These are phyloP conservation scores for Eremothecium coryli DNA, from an alignment of 1,139 yeast species.

Conservation along the genomic window DNA sequence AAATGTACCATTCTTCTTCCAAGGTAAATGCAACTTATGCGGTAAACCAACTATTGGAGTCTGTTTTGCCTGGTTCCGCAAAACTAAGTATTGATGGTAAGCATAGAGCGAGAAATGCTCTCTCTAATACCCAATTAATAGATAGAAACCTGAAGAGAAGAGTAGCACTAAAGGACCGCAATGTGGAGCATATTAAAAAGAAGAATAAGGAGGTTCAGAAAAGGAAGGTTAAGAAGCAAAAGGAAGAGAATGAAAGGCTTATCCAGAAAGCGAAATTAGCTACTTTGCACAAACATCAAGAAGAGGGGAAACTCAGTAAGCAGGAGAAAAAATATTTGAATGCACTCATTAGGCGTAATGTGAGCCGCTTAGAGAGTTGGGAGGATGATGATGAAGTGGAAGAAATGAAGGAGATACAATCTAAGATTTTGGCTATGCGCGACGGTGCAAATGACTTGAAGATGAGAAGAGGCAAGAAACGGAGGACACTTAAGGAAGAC, in stretches of 20 bases:
- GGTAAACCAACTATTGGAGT: conserved; percentile 21
- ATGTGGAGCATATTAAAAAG: conserved; percentile 32
- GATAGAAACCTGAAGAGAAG: conserved; percentile 31
- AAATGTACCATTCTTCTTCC: conserved; percentile 2
- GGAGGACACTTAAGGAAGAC: conserved; percentile 22
- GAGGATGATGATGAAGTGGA: conserved; percentile 37
- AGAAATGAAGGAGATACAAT: conserved; percentile 39
- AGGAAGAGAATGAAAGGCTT: conserved; percentile 33
- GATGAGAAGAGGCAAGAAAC: conserved; percentile 20
- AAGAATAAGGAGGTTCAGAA: conserved; percentile 36
- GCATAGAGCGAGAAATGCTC: conserved; percentile 12
- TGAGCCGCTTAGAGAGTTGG: conserved; percentile 39
- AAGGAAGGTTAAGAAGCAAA: conserved; percentile 33
- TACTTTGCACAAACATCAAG: conserved; percentile 39
- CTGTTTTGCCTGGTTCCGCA: conserved; percentile 24
- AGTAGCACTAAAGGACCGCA: conserved; percentile 31
- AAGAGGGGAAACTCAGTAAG: conserved; percentile 32
- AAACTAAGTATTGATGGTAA: conserved; percentile 11
- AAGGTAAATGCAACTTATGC: conserved; percentile 24
- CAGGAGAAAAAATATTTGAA: conserved; percentile 44
- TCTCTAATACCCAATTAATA: conserved; percentile 34
- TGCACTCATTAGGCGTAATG: conserved; percentile 42
- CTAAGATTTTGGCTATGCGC: conserved; percentile 34
- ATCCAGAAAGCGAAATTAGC: conserved; percentile 44
- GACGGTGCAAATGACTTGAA: conserved; percentile 15